Conservation (phyloP, 768 basidiomycete species). For the Cubamyces sp. region DNA sequence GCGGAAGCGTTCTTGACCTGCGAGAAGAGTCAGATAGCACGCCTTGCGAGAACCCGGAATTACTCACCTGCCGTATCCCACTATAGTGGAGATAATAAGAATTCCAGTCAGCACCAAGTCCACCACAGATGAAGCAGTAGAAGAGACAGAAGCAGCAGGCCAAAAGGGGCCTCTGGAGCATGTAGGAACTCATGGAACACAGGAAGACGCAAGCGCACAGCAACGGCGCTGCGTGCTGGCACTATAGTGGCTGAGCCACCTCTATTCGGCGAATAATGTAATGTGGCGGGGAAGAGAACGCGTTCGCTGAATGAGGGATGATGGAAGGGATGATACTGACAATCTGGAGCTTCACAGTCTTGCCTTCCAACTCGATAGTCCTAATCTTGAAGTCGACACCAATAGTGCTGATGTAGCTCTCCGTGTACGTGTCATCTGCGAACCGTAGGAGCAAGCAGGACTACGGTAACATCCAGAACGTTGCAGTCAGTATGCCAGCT, state of each 20-base stretch:
- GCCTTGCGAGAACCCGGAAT: constrained; percentile 7
- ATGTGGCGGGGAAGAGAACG: constrained; percentile 3
- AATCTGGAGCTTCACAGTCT: constrained; percentile 98
- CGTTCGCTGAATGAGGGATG: not conserved
- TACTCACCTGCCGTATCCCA: constrained; percentile 94
- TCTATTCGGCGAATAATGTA: not conserved
- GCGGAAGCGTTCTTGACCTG: constrained; percentile 97
- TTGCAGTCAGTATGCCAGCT: constrained; percentile 5
- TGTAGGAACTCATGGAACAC: constrained; percentile 6
- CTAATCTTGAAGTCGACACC: constrained; percentile 99
- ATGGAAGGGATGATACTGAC: constrained; percentile 52
- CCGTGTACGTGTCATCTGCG: constrained; percentile 96
- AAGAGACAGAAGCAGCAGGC: not conserved
- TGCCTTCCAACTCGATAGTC: constrained; percentile 97
- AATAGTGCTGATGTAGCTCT: constrained; percentile 96
- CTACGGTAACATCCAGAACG: constrained; percentile 43
- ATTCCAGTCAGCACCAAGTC: constrained; percentile 34
- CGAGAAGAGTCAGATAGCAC: constrained; percentile 16
- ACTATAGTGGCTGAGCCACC: not conserved
- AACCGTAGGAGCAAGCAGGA: constrained; percentile 92
- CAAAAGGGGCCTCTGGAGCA: not conserved
- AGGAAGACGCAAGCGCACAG: constrained; percentile 9
- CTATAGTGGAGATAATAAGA: constrained; percentile 44
- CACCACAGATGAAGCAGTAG: not conserved
- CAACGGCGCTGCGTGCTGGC: constrained; percentile 8